These are phyloP conservation scores for Podospora australis DNA, from an alignment of 495 filamentous ascomycete genomes.

Conservation along the genomic window DNA sequence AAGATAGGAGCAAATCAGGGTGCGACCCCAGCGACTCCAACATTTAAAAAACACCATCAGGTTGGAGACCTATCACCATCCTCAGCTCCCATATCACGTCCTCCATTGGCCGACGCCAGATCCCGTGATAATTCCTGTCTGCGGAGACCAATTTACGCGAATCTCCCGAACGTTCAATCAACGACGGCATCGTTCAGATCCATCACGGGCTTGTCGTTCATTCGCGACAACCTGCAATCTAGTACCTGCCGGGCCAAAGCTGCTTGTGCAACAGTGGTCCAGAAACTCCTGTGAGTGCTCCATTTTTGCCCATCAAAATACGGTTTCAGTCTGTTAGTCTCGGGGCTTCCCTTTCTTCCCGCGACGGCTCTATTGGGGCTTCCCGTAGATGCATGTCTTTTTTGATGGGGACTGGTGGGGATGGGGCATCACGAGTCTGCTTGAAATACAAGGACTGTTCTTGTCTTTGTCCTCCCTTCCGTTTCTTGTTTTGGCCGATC, in stretches of 20 bases:
- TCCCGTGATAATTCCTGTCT: slow-evolving; percentile 46
- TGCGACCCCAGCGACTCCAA: slow-evolving; percentile 28
- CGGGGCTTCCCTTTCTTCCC: slow-evolving; percentile 21
- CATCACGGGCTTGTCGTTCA: slow-evolving; percentile 17
- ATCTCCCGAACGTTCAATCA: slow-evolving; percentile 35
- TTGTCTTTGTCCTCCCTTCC: neutral
- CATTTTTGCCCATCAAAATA: slow-evolving; percentile 9
- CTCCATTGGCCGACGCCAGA: slow-evolving; percentile 38
- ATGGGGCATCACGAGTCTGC: neutral
- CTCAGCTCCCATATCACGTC: slow-evolving; percentile 26
- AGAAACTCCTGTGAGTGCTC: slow-evolving; percentile 21
- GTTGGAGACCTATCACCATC: slow-evolving; percentile 42
- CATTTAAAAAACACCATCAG: slow-evolving; percentile 30
- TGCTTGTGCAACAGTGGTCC: slow-evolving; percentile 14
- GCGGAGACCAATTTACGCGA: slow-evolving; percentile 40
- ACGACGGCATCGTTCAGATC: slow-evolving; percentile 12
- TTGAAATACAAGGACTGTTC: neutral
- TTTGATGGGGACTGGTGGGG: neutral
- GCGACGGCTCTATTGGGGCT: slow-evolving; percentile 11
- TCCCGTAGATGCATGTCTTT: slow-evolving; percentile 20
- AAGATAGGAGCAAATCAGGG: slow-evolving; percentile 40
- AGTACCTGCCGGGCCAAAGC: neutral
- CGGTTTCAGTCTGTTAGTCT: slow-evolving; percentile 6
- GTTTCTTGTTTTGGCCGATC: neutral
- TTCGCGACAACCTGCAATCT: neutral